Percentiles rank a stretch among this genome's conserved stretches.
Evolutionary conservation across 495 filamentous ascomycete species (phyloP).

Genomic region (Cercophora newfieldiana): DNA sequence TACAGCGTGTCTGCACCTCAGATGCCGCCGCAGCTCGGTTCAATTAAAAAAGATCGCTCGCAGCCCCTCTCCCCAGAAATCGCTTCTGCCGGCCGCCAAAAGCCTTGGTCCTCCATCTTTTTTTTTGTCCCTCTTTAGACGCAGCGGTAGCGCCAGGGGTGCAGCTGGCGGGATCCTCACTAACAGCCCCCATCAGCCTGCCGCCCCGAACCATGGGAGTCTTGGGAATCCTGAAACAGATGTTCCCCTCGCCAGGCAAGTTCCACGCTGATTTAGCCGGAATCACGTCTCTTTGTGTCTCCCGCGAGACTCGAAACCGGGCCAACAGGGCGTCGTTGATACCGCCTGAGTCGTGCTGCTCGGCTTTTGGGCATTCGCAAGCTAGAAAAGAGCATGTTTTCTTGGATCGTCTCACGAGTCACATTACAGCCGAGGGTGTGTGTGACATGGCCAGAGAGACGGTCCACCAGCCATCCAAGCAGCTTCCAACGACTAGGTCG

Average conservation of each 20-base stretch:
- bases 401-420: neutral
- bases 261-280: conserved; percentile 25
- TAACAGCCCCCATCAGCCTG: conserved; percentile 22
- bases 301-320: conserved; percentile 23
- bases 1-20: conserved; percentile 5
- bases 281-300: conserved; percentile 11
- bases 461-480: neutral
- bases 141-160: conserved; percentile 10
- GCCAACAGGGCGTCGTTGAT: conserved; percentile 7
- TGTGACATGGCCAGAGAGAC: neutral
- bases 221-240: conserved; percentile 20
- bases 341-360: neutral
- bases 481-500: neutral
- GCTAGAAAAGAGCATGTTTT: neutral
- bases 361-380: neutral
- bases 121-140: neutral
- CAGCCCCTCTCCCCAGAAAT: neutral
- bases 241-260: conserved; percentile 7
- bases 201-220: neutral
- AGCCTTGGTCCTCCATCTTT: neutral
- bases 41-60: conserved; percentile 1
- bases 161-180: conserved; percentile 11
- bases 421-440: neutral
- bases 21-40: neutral
- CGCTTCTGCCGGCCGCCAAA: conserved; percentile 10